Evolutionary conservation across 2,329 filamentous ascomycete genomes (phyloP).

Genomic region (Penicillium sp.): DNA sequence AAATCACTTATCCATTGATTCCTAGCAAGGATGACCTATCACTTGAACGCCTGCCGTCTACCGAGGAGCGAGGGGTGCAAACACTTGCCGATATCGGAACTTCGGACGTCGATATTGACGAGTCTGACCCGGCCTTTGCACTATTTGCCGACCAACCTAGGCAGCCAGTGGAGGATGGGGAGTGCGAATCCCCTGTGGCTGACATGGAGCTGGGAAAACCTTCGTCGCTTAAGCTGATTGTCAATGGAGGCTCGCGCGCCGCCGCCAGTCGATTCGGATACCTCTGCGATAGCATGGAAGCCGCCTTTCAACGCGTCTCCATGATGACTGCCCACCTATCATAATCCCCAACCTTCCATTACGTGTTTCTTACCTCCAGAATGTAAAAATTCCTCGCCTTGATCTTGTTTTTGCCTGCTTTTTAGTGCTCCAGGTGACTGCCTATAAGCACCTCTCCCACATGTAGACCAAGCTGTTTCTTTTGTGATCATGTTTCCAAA

Average conservation of each 20-base stretch:
- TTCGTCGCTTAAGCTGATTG: conserved; percentile 67
- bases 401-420: conserved; percentile 17
- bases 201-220: conserved; percentile 68
- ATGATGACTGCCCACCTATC: conserved; percentile 46
- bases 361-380: conserved; percentile 21
- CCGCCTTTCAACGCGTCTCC: conserved; percentile 48
- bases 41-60: conserved; percentile 46
- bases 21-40: conserved; percentile 56
- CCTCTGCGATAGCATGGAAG: conserved; percentile 48
- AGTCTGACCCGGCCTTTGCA: conserved; percentile 53
- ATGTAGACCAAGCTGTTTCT: conserved; percentile 30
- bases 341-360: conserved; percentile 39
- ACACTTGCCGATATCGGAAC: conserved; percentile 30
- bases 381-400: conserved; percentile 23
- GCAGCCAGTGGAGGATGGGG: conserved; percentile 30
- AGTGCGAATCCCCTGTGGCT: conserved; percentile 46
- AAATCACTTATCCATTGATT: conserved; percentile 41
- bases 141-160: conserved; percentile 58
- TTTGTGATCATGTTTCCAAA: conserved; percentile 30
- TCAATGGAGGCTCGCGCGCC: conserved; percentile 44
- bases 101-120: conserved; percentile 59
- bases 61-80: conserved; percentile 22
- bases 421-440: background rate
- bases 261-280: conserved; percentile 39
- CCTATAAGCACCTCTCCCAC: conserved; percentile 12